phyloP scores from a whole-genome alignment of 441 rosid genomes.

The Mallotus japonicus region DNA sequence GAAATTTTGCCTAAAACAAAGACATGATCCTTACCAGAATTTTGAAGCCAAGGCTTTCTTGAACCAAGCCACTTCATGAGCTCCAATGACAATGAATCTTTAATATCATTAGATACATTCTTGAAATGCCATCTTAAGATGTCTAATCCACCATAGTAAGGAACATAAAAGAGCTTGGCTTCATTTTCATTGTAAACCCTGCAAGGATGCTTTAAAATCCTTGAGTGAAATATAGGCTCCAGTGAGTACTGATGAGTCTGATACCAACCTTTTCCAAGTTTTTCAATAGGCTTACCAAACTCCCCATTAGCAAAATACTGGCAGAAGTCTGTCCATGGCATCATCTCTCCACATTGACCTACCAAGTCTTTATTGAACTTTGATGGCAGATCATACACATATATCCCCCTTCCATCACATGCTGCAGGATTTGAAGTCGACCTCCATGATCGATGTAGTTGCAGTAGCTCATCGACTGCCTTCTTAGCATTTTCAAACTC shows the following conservation, averaged over 20 bases:
- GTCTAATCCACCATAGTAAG: constrained; percentile 77
- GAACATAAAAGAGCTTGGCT: constrained; percentile 81
- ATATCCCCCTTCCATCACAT: constrained; percentile 63
- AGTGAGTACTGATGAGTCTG: constrained; percentile 73
- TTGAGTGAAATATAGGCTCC: constrained; percentile 76
- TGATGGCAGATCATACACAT: constrained; percentile 70
- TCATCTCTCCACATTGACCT: constrained; percentile 76
- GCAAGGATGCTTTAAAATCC: constrained; percentile 72
- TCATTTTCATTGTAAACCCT: constrained; percentile 57
- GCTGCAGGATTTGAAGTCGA: constrained; percentile 25
- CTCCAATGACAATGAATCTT: constrained; percentile 54
- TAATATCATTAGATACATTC: constrained; percentile 68
- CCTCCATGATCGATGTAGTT: constrained; percentile 65
- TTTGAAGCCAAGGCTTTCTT: constrained; percentile 48
- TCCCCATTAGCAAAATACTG: constrained; percentile 50
- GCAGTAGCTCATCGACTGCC: constrained; percentile 43
- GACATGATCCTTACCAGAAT: constrained; percentile 74
- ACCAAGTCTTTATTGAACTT: constrained; percentile 77
- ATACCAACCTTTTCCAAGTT: constrained; percentile 65
- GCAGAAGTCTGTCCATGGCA: constrained; percentile 70
- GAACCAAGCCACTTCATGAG: constrained; percentile 69
- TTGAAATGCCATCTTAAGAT: constrained; percentile 90
- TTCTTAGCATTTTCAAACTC: constrained; percentile 45
- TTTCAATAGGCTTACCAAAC: constrained; percentile 48
- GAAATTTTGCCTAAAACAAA: constrained; percentile 76